Percentiles rank a stretch among this genome's conserved stretches.
These are phyloP conservation scores for Pyricularia grisea DNA, from an alignment of 2,329 filamentous ascomycete genomes.

Conservation along the genomic window DNA sequence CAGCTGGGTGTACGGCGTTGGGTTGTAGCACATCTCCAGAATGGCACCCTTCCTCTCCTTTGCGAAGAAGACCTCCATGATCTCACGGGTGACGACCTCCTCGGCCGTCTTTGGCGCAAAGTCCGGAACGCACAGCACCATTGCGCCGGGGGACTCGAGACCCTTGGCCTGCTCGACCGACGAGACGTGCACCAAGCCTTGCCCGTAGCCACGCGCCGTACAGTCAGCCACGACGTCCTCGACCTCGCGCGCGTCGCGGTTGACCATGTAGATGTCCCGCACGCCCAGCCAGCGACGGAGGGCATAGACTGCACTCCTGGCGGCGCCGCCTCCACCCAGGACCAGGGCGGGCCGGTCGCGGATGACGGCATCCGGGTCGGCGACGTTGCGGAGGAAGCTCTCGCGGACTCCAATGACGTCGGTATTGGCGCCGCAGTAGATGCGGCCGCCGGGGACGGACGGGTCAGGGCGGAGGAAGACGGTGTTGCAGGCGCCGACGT, in stretches of 20 bases:
- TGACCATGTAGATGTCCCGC: conserved; percentile 65
- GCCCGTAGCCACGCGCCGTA: conserved; percentile 45
- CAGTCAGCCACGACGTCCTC: conserved; percentile 58
- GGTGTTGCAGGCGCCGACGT: conserved; percentile 73
- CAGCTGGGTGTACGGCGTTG: conserved; percentile 58
- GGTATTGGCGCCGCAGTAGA: conserved; percentile 68
- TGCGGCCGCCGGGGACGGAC: conserved; percentile 29
- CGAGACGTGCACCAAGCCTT: conserved; percentile 50
- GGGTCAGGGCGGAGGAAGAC: conserved; percentile 51
- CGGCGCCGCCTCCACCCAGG: conserved; percentile 69
- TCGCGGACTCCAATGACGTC: conserved; percentile 73
- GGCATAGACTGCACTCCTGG: conserved; percentile 69
- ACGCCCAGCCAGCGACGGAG: conserved; percentile 60
- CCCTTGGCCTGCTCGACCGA: conserved; percentile 48
- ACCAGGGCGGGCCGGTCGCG: conserved; percentile 58
- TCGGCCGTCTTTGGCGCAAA: conserved; percentile 56
- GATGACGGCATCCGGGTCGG: conserved; percentile 31
- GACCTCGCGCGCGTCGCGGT: conserved; percentile 61
- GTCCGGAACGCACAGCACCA: conserved; percentile 69
- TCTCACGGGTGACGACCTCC: conserved; percentile 50
- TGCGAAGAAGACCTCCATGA: conserved; percentile 38
- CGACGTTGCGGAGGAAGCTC: conserved; percentile 51
- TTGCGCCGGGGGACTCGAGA: conserved; percentile 52
- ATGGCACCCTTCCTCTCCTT: conserved; percentile 55
- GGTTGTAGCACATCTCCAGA: conserved; percentile 80